These are phyloP conservation scores for Candida parachauliodes DNA, from an alignment of 805 yeast species.

Conservation along the genomic window DNA sequence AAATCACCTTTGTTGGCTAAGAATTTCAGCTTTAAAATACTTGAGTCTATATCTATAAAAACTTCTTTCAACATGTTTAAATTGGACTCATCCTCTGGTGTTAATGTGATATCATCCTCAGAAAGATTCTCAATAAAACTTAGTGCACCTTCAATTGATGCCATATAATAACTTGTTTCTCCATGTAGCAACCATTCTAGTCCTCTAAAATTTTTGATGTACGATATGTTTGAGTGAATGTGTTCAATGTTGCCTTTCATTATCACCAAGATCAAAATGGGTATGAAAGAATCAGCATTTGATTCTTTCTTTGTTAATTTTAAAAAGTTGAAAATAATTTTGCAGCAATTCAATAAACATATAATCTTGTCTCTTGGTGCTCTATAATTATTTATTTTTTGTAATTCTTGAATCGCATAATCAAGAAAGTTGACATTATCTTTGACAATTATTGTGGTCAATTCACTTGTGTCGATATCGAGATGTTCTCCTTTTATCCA, in stretches of 20 bases:
- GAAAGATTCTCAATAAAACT: constrained; percentile 67
- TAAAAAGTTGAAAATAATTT: constrained; percentile 84
- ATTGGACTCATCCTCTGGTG: constrained; percentile 2
- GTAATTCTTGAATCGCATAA: constrained; percentile 67
- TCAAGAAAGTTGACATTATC: constrained; percentile 46
- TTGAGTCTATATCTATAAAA: constrained; percentile 73
- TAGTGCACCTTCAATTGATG: constrained; percentile 87
- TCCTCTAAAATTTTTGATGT: constrained; percentile 80
- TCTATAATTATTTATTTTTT: constrained; percentile 74
- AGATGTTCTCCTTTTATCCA: constrained; percentile 76
- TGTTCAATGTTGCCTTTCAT: constrained; percentile 62
- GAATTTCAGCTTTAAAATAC: constrained; percentile 53
- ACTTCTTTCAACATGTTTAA: constrained; percentile 50
- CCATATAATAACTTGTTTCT: constrained; percentile 86
- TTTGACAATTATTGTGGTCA: constrained; percentile 19
- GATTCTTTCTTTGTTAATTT: constrained; percentile 65
- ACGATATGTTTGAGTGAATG: constrained; percentile 74
- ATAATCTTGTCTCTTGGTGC: constrained; percentile 95
- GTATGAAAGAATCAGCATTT: constrained; percentile 94
- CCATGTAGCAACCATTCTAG: constrained; percentile 70
- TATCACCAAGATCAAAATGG: constrained; percentile 76
- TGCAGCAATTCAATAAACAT: constrained; percentile 87
- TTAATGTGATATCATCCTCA: constrained; percentile 48
- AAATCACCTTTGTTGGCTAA: constrained; percentile 2
- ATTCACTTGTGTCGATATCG: constrained; percentile 54